Evolutionary conservation across 2,329 filamentous ascomycete species (phyloP), one percentile per base, ranked within the genome.

Genomic region (Microascus cirrosus): DNA sequence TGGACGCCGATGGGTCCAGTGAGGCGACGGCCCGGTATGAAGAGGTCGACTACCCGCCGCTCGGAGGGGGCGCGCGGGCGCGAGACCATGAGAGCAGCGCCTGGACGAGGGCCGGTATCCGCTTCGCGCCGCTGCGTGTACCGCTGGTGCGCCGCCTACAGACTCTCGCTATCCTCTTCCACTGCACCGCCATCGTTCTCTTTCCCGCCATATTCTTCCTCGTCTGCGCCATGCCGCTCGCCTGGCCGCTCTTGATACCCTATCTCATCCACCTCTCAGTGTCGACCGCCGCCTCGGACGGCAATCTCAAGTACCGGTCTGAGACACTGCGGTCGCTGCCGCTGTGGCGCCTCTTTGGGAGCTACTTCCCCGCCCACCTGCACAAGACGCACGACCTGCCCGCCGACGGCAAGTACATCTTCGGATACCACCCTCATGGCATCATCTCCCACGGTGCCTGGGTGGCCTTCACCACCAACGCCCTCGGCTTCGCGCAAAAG

Each of bases 371-470:
- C 3, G 90, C 91, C 54, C 82, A 82, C 59, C 79, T 99, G 45
- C 91, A 97, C 74, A 90, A 94, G 63, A 94, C 90, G 3, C 81
- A 87, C 63, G 80, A 86, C 59, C 81, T 99, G 7, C 82, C 88
- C 24, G 81, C 90, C 0, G 90, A 87, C 1, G 80, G 91, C 61
- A 96, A 95, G 72, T 99, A 97, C 74, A 91, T 99, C 62, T 91
- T 99, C 65, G 93, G 93, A 52, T 97, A 97, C 70, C 94, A 97
- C 66, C 94, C 94, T 0, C 94, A 99, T 68, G 93, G 94, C 25
- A 97, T 99, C 70, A 96, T 99, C 66, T 94, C 89, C 5, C 90
- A 96, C 65, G 94, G 93, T n/a, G 93, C 92, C 0, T 96, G 93
- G 74, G 89, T 85, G 5, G 89, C 92, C 5, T 97, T 97, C 67